These are phyloP conservation scores for Entomortierella beljakovae DNA, from an alignment of 192 early-diverging fungal species.

Conservation along the genomic window DNA sequence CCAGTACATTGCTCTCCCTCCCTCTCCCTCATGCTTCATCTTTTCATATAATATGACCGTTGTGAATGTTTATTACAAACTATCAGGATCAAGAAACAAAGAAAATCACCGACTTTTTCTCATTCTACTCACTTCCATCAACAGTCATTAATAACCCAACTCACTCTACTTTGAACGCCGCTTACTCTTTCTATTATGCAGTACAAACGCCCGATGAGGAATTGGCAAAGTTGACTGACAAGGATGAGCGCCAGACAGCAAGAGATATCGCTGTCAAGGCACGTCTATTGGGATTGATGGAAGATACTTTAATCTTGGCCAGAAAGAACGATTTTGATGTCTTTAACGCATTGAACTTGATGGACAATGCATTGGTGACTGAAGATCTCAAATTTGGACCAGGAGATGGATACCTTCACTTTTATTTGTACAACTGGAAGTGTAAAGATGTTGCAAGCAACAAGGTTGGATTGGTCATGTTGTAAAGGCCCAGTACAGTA, in stretches of 20 bases:
- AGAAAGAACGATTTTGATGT: conserved; percentile 86
- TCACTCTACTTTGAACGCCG: conserved; percentile 85
- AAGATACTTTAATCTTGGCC: conserved; percentile 86
- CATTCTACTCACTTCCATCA: conserved; percentile 97
- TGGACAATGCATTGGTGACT: conserved; percentile 88
- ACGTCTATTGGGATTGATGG: conserved; percentile 71
- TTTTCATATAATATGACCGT: no score
- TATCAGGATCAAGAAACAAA: conserved; percentile 59
- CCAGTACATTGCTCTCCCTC: neutral
- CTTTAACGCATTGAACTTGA: conserved; percentile 92
- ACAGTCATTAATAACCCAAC: conserved; percentile 82
- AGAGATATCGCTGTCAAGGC: conserved; percentile 62
- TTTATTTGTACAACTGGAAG: conserved; percentile 97
- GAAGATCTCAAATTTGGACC: conserved; percentile 90
- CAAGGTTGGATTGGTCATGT: conserved; percentile 92
- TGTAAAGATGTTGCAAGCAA: conserved; percentile 73
- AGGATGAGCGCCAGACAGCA: conserved; percentile 47
- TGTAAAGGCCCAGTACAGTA: conserved; percentile 59
- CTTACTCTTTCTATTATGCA: conserved; percentile 96
- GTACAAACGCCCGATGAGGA: conserved; percentile 54
- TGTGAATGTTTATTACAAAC: conserved; percentile 12
- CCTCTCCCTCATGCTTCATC: neutral
- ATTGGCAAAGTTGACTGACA: conserved; percentile 41
- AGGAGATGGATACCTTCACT: conserved; percentile 95
- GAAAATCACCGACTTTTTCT: conserved; percentile 88